Conservation (phyloP, 2,329 filamentous ascomycete genomes). For the Xylaria sp. region DNA sequence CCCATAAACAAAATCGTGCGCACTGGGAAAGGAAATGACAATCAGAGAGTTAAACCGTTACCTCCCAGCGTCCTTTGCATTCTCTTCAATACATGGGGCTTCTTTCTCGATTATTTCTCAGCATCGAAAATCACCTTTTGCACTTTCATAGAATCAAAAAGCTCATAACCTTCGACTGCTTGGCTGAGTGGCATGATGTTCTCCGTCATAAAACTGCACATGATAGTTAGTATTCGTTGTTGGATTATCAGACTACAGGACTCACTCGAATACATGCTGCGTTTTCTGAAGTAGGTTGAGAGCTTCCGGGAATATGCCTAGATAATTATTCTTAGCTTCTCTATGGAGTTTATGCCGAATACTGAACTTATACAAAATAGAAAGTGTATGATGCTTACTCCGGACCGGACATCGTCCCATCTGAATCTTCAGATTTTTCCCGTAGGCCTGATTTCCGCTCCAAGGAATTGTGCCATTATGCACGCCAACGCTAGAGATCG, state of each 20-base stretch:
- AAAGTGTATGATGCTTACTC: slow-evolving; percentile 16
- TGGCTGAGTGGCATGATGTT: slow-evolving; percentile 64
- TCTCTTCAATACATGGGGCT: neutral
- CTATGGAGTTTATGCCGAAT: neutral
- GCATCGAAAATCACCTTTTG: slow-evolving; percentile 62
- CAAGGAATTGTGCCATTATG: slow-evolving; percentile 33
- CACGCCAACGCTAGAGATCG: slow-evolving; percentile 34
- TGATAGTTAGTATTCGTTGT: neutral
- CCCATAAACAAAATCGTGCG: neutral
- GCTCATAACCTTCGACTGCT: slow-evolving; percentile 63
- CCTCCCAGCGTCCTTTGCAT: neutral
- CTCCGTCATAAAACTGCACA: slow-evolving; percentile 58
- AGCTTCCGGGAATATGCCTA: slow-evolving; percentile 34
- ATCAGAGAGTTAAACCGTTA: neutral
- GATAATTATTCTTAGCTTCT: neutral
- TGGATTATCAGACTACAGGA: neutral
- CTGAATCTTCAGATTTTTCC: slow-evolving; percentile 34
- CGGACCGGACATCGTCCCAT: slow-evolving; percentile 36
- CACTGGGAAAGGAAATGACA: neutral
- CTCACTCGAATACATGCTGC: slow-evolving; percentile 34
- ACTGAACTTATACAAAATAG: neutral
- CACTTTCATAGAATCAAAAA: slow-evolving; percentile 64
- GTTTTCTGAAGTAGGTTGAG: slow-evolving; percentile 30
- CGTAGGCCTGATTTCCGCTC: slow-evolving; percentile 31
- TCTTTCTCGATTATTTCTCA: slow-evolving; percentile 19